Base-by-base conservation (phyloP, 2,329 filamentous ascomycete species). In the Magnaporthiopsis incrustans region DNA sequence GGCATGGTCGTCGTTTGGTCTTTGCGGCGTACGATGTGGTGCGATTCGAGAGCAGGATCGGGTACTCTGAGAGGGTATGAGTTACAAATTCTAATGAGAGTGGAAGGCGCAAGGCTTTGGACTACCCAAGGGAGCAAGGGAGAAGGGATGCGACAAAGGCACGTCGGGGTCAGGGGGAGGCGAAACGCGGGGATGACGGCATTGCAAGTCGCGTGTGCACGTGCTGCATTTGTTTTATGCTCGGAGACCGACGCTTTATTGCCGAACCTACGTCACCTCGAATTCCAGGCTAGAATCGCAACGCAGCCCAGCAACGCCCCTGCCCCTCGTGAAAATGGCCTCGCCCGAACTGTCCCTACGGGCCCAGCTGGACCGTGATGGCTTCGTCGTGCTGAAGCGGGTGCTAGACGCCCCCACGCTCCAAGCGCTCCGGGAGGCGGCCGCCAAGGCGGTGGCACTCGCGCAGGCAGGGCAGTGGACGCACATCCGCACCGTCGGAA, bases 401-500 rank as follows among this genome's bases (percentile, higher is more conserved):
- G 79, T 91, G 67, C 80, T 96, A 70, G 76, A 80, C 65, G 75
- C 81, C 2, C 64, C 76, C 25, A 79, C 86, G 66, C 78, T 95
- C 59, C 67, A 78, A 30, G 70, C 77, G 26, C 85, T 94, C 67
- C 88, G 87, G 69, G 71, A 73, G 63, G 87, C 87, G 57, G 84
- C 86, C 62, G 72, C 77, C 44, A 74, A 81, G 65, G 82, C 84
- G n/a, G 85, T 86, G 26, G 72, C 77, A 2, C 77, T 85, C 57
- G 89, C 90, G 57, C 86, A 90, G 67, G 69, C 78, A n/a, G 91
- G 91, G 53, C 72, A 81, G 67, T 97, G 92, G 92, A 90, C 90
- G 3, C 83, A 89, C 76, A 87, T 96, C 71, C 89, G 92, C 68
- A 94, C 90, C 0, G 84, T 95, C 2, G 90, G 90, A 63, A 96